Conservation (phyloP, 2,329 filamentous ascomycete genomes). For the Xylariaceae sp. region DNA sequence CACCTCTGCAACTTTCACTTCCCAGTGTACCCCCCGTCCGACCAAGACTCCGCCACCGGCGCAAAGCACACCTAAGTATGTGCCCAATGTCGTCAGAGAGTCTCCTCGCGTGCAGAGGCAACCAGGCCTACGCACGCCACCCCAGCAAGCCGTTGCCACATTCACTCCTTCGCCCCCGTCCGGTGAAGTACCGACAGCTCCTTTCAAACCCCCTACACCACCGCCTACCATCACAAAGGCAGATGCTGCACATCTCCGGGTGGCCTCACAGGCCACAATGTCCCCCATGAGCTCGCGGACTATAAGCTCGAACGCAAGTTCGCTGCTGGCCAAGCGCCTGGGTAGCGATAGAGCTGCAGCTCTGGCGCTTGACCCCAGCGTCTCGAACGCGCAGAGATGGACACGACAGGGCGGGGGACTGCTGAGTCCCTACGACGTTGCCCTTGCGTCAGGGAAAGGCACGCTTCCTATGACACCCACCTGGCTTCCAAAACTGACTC, state of each 20-base stretch:
- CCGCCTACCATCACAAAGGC: conserved; percentile 11
- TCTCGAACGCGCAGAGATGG: conserved; percentile 24
- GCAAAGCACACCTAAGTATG: background rate
- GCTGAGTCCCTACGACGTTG: conserved; percentile 20
- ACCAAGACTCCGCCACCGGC: background rate
- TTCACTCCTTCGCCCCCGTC: conserved; percentile 14
- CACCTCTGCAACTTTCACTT: conserved; percentile 18
- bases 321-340: conserved; percentile 50
- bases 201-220: conserved; percentile 16
- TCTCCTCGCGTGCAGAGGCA: conserved; percentile 2
- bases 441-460: conserved; percentile 18
- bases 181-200: conserved; percentile 1
- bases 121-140: conserved; percentile 6
- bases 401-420: conserved; percentile 16
- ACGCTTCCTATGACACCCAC: conserved; percentile 46
- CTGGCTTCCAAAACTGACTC: conserved; percentile 64
- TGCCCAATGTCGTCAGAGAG: background rate
- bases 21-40: conserved; percentile 3
- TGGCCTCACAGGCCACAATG: conserved; percentile 19
- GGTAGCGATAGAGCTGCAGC: conserved; percentile 46
- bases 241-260: conserved; percentile 14
- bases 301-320: conserved; percentile 33
- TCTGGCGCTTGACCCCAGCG: conserved; percentile 36
- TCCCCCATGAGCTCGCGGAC: conserved; percentile 26
- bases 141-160: conserved; percentile 2